A percentile compares a stretch with the other conserved stretches of the same genome.
Conservation (phyloP, 2,329 filamentous ascomycete genomes). For the Colletotrichum agaves region DNA sequence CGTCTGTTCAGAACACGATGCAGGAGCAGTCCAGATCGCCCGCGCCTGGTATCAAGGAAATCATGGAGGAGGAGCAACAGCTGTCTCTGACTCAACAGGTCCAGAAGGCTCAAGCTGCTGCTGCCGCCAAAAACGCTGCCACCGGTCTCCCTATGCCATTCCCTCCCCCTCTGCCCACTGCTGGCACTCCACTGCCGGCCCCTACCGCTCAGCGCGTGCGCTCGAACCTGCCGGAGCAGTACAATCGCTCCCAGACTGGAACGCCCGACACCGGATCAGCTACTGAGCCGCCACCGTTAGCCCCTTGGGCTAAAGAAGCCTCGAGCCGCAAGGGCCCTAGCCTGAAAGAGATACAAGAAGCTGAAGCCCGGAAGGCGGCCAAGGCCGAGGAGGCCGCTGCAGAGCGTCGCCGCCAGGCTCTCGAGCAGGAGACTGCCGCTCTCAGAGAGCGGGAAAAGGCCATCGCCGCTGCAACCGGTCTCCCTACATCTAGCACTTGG, state of each 20-base stretch:
- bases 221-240: constrained; percentile 84
- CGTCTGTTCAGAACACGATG: constrained; percentile 25
- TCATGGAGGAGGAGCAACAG: constrained; percentile 39
- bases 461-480: constrained; percentile 72
- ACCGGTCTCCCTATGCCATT: constrained; percentile 81
- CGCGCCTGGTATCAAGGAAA: constrained; percentile 35
- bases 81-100: constrained; percentile 87
- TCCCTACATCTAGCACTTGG: constrained; percentile 92
- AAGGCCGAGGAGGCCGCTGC: constrained; percentile 85
- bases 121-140: constrained; percentile 59
- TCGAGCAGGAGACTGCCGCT: constrained; percentile 80
- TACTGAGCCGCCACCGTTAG: constrained; percentile 74
- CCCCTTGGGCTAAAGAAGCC: constrained; percentile 93
- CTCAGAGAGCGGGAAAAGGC: constrained; percentile 70
- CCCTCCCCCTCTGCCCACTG: constrained; percentile 76
- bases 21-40: constrained; percentile 34
- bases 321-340: constrained; percentile 86
- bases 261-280: constrained; percentile 71
- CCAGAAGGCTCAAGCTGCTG: constrained; percentile 73
- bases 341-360: constrained; percentile 95
- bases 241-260: constrained; percentile 77
- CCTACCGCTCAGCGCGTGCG: constrained; percentile 87
- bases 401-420: constrained; percentile 78
- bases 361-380: constrained; percentile 91
- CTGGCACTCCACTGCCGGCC: constrained; percentile 84